Evolutionary conservation across 257 asterid genomes (phyloP), one percentile per base, ranked within the genome.

Genomic region (Oldenlandia corymbosa): DNA sequence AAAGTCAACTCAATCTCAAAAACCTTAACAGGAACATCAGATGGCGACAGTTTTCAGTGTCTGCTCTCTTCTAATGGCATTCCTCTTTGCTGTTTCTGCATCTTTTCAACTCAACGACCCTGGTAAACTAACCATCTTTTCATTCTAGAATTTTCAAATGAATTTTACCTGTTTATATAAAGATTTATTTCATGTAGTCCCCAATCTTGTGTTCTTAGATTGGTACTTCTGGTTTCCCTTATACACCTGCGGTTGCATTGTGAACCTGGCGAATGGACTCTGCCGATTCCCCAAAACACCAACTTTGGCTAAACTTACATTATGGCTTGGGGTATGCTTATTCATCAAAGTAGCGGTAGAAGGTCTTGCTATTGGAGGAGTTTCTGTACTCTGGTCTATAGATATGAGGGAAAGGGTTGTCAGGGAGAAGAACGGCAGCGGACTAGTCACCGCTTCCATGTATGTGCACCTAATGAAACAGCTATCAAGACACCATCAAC

Each of bases 391-490:
- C 34, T 82, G 88, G 84, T 68, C 78, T 20, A 23, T 79, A 2
- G 82, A 86, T 65, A 82, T 83, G 95, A 73, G 80, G 62, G 87
- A 84, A 47, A 86, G 91, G 67, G 66, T 69, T 21, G 86, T 78
- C 51, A 79, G 95, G 68, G 93, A 86, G 56, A 86, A 61, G 73
- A 63, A 76, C 45, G 96, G 96, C 62, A 88, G 93, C 74, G 95
- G 78, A 61, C 82, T 84, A 18, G 87, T 84, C 11, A 60, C 75
- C 32, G 27, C 39, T 45, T 86, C 96, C 75, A 84, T 83, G 93
- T 60, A 67, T 67, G 68, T 84, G 54, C 73, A 67, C 50, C 54
- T 75, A 68, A 74, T 64, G 8, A 30, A 41, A 28, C 64, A 74
- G 20, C 36, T 69, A 7, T 13, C 37, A 21, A 34, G 84, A 17